A percentile compares a stretch with the other conserved stretches of the same genome.
Evolutionary conservation across 306 rosid species (phyloP).

Genomic region (Datisca glomerata): DNA sequence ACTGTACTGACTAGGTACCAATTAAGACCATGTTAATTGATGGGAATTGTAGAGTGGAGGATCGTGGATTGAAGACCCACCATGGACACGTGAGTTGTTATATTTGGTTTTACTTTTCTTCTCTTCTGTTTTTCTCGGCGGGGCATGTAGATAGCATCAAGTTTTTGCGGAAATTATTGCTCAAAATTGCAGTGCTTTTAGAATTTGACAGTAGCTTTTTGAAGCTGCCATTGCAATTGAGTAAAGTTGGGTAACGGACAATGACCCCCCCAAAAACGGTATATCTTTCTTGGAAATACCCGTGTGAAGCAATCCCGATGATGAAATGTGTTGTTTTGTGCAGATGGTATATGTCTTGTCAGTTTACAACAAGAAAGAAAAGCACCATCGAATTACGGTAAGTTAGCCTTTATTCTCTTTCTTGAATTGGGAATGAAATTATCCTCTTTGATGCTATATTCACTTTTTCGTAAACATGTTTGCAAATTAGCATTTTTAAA

Average conservation of each 20-base stretch:
- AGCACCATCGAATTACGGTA: slow-evolving; percentile 80
- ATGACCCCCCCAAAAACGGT: no score
- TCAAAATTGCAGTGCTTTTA: no score
- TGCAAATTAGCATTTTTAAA: no score
- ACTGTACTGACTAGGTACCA: slow-evolving; percentile 95
- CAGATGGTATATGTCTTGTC: slow-evolving; percentile 98
- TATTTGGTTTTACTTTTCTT: slow-evolving; percentile 9
- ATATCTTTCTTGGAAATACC: no score
- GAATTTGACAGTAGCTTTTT: no score
- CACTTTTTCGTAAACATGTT: no score
- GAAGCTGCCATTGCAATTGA: background rate
- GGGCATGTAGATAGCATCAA: background rate
- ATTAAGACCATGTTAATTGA: slow-evolving; percentile 78
- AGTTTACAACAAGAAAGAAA: slow-evolving; percentile 91
- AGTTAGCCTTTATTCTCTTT: slow-evolving; percentile 22
- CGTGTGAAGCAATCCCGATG: no score
- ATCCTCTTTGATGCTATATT: background rate
- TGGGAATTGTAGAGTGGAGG: slow-evolving; percentile 99
- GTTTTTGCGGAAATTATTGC: slow-evolving; percentile 1
- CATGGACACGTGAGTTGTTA: slow-evolving; percentile 84
- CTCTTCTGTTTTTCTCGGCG: slow-evolving; percentile 7
- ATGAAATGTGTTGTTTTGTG: no score
- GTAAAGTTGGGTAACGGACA: no score
- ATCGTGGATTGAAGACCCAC: slow-evolving; percentile 98
- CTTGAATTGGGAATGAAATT: background rate